These are phyloP conservation scores for Boehmeria nivea DNA, from an alignment of 306 rosid species.

Conservation along the genomic window DNA sequence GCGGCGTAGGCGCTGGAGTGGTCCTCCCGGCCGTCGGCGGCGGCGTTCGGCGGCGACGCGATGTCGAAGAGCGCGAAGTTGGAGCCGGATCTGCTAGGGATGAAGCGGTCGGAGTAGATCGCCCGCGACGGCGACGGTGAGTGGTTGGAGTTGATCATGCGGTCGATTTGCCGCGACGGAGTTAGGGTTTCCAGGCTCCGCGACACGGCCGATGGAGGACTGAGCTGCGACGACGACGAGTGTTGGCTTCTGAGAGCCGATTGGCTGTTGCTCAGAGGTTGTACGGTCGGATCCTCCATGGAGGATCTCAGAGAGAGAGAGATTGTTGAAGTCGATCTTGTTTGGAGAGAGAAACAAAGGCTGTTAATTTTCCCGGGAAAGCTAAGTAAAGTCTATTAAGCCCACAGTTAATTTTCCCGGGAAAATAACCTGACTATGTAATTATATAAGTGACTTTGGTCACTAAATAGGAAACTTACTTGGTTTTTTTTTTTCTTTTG, in stretches of 20 bases:
- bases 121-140: constrained; percentile 69
- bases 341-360: not conserved
- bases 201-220: constrained; percentile 34
- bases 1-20: constrained; percentile 54
- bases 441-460: no score
- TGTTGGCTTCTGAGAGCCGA: constrained; percentile 24
- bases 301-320: constrained; percentile 18
- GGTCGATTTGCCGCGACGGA: constrained; percentile 61
- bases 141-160: constrained; percentile 70
- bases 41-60: constrained; percentile 31
- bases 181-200: constrained; percentile 36
- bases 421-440: constrained; percentile 19
- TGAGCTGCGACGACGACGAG: constrained; percentile 26
- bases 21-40: constrained; percentile 57
- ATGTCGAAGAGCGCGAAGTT: constrained; percentile 64
- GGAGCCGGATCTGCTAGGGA: constrained; percentile 82
- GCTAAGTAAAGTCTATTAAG: not conserved
- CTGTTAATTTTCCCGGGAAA: constrained; percentile 32
- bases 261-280: constrained; percentile 15
- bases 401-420: constrained; percentile 44
- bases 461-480: no score
- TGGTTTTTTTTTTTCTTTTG: no score
- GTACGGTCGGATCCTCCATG: constrained; percentile 46
- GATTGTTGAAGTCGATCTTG: not conserved
- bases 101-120: constrained; percentile 89